Evolutionary conservation across 1,284 basidiomycete genomes (phyloP), one percentile per base, ranked within the genome.

Genomic region (Bjerkandera adusta): DNA sequence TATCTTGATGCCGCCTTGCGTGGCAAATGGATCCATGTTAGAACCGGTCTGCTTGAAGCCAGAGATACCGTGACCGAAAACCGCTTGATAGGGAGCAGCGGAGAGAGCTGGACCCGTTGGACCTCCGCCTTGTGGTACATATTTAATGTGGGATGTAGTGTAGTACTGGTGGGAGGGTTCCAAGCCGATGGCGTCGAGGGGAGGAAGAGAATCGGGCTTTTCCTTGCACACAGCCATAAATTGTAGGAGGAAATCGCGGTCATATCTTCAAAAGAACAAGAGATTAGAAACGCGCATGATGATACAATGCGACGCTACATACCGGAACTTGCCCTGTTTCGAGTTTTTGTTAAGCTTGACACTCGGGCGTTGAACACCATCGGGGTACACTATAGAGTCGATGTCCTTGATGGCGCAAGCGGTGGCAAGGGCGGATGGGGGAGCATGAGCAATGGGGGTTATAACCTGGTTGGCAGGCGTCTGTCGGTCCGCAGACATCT

Each of bases 171-270:
- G 83, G 10, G 75, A 76, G 3, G 89, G 83, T 60, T 94, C 92
- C 35, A 97, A 82, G 45, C 96, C 96, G 59, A 99, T 89, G 24
- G 88, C 86, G 57, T 96, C 92, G 39, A 98, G 79, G 52, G 91
- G 82, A 27, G 95, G 93, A 21, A 98, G 82, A 47, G 81, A 79
- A 48, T 89, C 89, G 1, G 97, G 96, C 69, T 94, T 96, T 68
- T 97, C 95, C 67, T 86, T 91, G 76, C 94, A 99, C 47, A 97
- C 73, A 32, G 74, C 73, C 92, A 97, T 97, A 73, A 99, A 99
- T 65, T 99, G 97, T 54, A 99, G 70, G 25, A 99, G 77, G 82
- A 99, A 99, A 36, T 96, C 92, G 40, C 96, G 92, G 68, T 98
- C 94, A 68, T 99, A 99, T 59, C 95, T 90, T 24, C 26, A 47